A percentile compares a stretch with the other conserved stretches of the same genome.
Evolutionary conservation across 2,329 filamentous ascomycete genomes (phyloP).

Genomic region (Neoscytalidium dimidiatum): DNA sequence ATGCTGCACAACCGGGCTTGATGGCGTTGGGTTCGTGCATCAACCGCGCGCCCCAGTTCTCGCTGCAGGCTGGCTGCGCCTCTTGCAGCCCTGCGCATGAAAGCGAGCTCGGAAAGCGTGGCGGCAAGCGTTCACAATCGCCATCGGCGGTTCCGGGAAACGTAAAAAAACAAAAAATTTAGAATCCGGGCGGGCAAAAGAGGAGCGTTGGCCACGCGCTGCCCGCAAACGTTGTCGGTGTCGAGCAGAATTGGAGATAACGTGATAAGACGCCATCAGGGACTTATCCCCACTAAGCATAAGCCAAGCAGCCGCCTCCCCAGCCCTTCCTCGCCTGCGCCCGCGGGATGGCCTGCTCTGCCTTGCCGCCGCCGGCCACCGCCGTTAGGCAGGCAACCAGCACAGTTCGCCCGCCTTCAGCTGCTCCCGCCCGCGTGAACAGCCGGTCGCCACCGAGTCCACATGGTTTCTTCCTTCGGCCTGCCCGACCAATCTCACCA

Average conservation of each 20-base stretch:
- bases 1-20: constrained; percentile 7
- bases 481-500: background rate
- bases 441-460: background rate
- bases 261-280: constrained; percentile 13
- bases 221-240: constrained; percentile 12
- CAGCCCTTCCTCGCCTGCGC: background rate
- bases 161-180: background rate
- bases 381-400: background rate
- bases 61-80: background rate
- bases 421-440: constrained; percentile 7
- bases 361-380: background rate
- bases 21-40: background rate
- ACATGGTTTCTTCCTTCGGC: constrained; percentile 5
- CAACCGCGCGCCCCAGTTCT: background rate
- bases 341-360: background rate
- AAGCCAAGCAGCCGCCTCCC: constrained; percentile 10
- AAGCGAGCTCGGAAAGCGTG: background rate
- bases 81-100: background rate
- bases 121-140: background rate
- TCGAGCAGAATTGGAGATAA: background rate
- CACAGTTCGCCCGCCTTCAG: background rate
- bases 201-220: constrained; percentile 1
- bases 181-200: background rate
- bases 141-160: constrained; percentile 7
- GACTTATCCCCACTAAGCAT: constrained; percentile 8